phyloP scores from a whole-genome alignment of 2,329 filamentous ascomycete species.

The Stemphylium lycopersici region DNA sequence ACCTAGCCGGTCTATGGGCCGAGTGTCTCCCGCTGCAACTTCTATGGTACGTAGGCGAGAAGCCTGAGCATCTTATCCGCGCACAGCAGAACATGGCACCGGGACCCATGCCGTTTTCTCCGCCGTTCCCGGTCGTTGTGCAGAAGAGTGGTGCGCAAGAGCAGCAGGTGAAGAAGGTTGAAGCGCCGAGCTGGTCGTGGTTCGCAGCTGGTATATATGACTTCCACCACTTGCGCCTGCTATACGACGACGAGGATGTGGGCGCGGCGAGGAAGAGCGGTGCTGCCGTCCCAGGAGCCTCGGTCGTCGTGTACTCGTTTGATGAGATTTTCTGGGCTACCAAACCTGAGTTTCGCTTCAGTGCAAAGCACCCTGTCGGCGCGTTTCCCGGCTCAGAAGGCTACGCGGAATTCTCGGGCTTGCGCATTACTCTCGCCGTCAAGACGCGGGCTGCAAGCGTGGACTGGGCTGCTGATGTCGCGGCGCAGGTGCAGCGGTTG shows the following conservation, averaged over 20 bases:
- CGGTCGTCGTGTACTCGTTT: background rate
- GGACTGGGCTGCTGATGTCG: background rate
- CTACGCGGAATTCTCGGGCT: background rate
- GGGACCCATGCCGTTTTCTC: background rate
- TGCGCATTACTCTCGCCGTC: background rate
- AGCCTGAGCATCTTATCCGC: background rate
- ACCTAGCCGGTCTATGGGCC: slow-evolving; percentile 13
- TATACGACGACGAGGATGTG: slow-evolving; percentile 1
- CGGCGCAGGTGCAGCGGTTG: background rate
- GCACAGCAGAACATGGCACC: background rate
- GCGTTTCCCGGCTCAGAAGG: background rate
- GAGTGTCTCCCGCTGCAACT: slow-evolving; percentile 4
- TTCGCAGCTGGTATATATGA: slow-evolving; percentile 10
- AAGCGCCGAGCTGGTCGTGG: slow-evolving; percentile 13
- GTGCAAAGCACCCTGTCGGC: background rate
- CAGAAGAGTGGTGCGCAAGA: background rate
- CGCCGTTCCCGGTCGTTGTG: background rate
- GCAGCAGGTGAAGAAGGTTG: background rate
- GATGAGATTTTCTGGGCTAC: slow-evolving; percentile 4
- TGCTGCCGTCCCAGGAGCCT: background rate
- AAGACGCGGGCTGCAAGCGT: background rate
- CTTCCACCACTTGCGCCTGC: background rate
- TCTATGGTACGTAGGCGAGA: slow-evolving; percentile 14
- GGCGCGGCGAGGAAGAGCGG: background rate
- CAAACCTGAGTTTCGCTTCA: background rate